Base-by-base conservation (phyloP, 2,329 filamentous ascomycete species). In the Claviceps monticola region DNA sequence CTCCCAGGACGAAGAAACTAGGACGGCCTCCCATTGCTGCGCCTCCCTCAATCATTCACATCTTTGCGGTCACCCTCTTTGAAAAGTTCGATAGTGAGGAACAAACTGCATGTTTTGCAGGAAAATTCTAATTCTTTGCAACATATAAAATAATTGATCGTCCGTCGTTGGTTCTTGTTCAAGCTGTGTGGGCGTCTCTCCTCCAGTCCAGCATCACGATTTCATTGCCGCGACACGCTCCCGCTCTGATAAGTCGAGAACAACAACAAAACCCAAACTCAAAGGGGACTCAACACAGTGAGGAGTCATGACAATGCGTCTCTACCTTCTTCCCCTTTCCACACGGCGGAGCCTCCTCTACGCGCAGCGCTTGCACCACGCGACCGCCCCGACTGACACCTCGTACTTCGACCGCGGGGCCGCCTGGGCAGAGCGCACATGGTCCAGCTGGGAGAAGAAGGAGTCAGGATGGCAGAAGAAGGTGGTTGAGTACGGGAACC, bases 241-340 rank as follows among this genome's bases (percentile, higher is more conserved):
- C 29, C 29, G 3, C 29, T 34, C 29, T 34, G 69, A 17, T n/a
- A 36, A 14, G 56, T 61, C 69, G 9, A 13, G 6, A 8, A 26
- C 11, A 44, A 14, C 13, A 43, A 16, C 19, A 44, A 16, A 23
- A 8, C 6, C 21, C n/a, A 42, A 39, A 17, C 16, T 39, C 8
- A 14, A 64, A 55, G 29, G 29, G 29, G 9, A 34, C 29, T 34
- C 29, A 11, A 4, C 4, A 34, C 3, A 29, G 1, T 9, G 29
- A 34, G 9, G 3, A 11, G 4, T 11, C 29, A 34, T 34, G 29
- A 11, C 29, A 11, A 97, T 98, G 93, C 87, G 89, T 66, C 78
- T 98, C 68, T 95, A 89, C 71, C 82, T 98, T 57, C 79, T 98
- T 53, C 93, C 93, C 56, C 84, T 98, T 61, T 95, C 91, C 54